Evolutionary conservation across 2,329 filamentous ascomycete species (phyloP), one percentile per base, ranked within the genome.

Genomic region (Microdochium trichocladiopsis): DNA sequence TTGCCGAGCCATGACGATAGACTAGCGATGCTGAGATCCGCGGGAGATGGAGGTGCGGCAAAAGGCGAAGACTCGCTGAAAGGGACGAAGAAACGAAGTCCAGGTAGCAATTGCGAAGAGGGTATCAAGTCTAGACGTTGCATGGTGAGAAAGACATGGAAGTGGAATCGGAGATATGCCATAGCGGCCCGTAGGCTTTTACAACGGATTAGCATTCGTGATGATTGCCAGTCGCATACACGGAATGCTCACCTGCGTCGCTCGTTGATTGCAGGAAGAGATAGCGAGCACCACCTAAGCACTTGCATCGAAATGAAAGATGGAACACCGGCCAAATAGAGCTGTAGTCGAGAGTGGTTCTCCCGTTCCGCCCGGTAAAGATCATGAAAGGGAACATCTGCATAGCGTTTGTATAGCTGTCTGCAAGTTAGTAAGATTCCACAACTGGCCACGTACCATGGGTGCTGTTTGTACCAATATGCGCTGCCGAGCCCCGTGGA

Each of bases 41-140:
- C 55, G 0, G 71, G 69, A 0, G 70, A 64, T 2, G 74, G 72
- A 2, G 77, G 78, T 0, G 74, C 63, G 1, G 68, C 62, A 25
- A 82, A 74, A 1, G 77, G 78, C 0, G 79, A 83, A 12, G 71
- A 64, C 8, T 66, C 59, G 12, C 76, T 75, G 48, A 82, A 83
- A 0, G 80, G 80, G 18, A 83, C 60, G 57, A 82, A 82, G 61
- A 76, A 84, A 4, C 63, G 68, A 36, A 67, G 66, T 8, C 60
- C 63, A 0, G 80, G 80, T 2, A 82, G 63, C 63, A 63, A 66
- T 8, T 65, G 66, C 12, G 57, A 67, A 12, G 66, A 61, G 0
- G 76, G 65, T 45, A 76, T 65, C 14, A 83, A 63, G 6, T 74
- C 75, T 8, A 79, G 64, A 48, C 77, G 70, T 56, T 83, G 79